Evolutionary conservation across 306 rosid species (phyloP).

Genomic region (Psophocarpus tetragonolobus): DNA sequence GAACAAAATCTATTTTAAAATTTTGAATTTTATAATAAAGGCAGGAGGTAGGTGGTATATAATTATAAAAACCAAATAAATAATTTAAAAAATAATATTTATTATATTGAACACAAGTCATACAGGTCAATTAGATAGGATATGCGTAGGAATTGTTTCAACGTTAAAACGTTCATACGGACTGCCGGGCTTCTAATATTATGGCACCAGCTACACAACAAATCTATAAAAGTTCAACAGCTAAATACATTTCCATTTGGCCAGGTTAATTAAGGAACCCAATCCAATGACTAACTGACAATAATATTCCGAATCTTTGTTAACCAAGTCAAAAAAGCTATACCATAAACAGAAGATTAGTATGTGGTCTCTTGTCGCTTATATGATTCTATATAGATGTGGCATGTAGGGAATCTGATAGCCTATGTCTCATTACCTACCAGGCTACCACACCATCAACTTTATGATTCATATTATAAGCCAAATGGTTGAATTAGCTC

Average conservation of each 20-base stretch:
- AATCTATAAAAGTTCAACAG: slow-evolving; percentile 10
- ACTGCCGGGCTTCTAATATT: slow-evolving; percentile 4
- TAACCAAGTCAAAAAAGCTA: slow-evolving; percentile 36
- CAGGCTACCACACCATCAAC: background rate
- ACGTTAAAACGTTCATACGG: slow-evolving; percentile 10
- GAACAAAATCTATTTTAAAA: too few relatives aligned
- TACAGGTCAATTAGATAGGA: background rate
- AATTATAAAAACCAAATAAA: too few relatives aligned
- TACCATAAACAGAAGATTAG: slow-evolving; percentile 22
- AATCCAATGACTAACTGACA: slow-evolving; percentile 29
- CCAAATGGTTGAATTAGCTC: slow-evolving; percentile 38
- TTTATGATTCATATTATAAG: slow-evolving; percentile 23
- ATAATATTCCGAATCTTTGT: slow-evolving; percentile 18
- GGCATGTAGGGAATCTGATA: slow-evolving; percentile 16
- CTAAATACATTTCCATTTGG: slow-evolving; percentile 27
- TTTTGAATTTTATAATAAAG: too few relatives aligned
- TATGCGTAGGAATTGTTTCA: background rate
- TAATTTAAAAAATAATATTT: too few relatives aligned
- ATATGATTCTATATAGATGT: slow-evolving; percentile 14
- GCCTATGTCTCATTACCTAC: slow-evolving; percentile 23
- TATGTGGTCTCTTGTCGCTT: slow-evolving; percentile 28
- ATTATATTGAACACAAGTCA: slow-evolving; percentile 20
- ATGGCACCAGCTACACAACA: background rate
- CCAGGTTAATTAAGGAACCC: slow-evolving; percentile 17
- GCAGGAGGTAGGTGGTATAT: too few relatives aligned